Evolutionary conservation across 2,329 filamentous ascomycete species (phyloP).

Genomic region (Sporothrix brunneoviolacea): DNA sequence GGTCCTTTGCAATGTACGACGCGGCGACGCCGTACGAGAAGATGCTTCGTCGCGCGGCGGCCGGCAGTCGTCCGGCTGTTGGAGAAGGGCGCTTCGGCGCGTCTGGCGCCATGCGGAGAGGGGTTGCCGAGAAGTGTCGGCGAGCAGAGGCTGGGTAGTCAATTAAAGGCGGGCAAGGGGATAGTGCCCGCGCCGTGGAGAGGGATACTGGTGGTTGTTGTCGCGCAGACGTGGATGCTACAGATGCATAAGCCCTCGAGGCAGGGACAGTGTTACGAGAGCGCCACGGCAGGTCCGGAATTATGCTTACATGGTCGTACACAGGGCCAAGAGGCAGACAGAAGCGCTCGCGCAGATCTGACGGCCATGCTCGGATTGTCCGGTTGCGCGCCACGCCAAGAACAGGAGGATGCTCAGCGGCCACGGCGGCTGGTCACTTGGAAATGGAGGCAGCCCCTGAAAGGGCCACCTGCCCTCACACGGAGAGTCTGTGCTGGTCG

Average conservation of each 20-base stretch:
- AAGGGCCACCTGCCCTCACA: not conserved
- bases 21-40: conserved; percentile 67
- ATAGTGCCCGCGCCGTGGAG: not conserved
- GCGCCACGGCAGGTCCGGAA: not conserved
- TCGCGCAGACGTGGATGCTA: not conserved
- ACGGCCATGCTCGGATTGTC: conserved; percentile 15
- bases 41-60: conserved; percentile 8
- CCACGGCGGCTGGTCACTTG: not conserved
- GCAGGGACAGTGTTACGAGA: too few species aligned
- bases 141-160: not conserved
- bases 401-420: too few species aligned
- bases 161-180: not conserved
- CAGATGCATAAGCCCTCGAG: not conserved
- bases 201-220: not conserved
- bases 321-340: conserved; percentile 11
- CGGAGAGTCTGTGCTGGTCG: not conserved
- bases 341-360: conserved; percentile 4
- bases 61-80: not conserved
- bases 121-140: not conserved
- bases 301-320: conserved; percentile 10
- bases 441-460: not conserved
- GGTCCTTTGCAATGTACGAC: conserved; percentile 68
- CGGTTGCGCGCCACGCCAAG: too few species aligned
- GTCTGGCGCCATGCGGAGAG: not conserved
- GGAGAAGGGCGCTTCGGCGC: not conserved